Base-by-base conservation (phyloP, 1,284 basidiomycete species). In the Fomitopsis betulina region DNA sequence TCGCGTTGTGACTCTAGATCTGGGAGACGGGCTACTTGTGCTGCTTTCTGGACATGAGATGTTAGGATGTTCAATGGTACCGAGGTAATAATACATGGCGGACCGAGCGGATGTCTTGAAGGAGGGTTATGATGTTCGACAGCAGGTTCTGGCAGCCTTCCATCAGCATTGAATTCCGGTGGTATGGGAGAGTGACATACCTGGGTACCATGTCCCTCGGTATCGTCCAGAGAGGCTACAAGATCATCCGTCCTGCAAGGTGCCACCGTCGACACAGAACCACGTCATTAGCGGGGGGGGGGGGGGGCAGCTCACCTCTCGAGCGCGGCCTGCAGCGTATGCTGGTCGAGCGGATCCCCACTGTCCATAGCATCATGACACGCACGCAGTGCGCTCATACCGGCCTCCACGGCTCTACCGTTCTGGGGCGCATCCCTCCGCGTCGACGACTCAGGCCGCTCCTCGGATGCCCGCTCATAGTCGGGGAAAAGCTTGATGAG, bases 61-160 rank as follows among this genome's bases (percentile, higher is more conserved):
- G 13, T 32, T 45, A 43, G 15, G 55, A n/a, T 40, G 55, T 8
- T 15, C 8, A 2, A 37, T 37, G 8, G n/a, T 4, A n/a, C 9
- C 19, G 42, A 19, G 33, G 32, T n/a, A 19, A 10, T 6, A 19
- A 7, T n/a, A 5, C 37, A n/a, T 21, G 17, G 60, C 61, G 38
- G 10, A 62, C 61, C 38, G 58, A 19, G 13, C 52, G 49, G 13
- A 62, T 60, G 19, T 62, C 45, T 27, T 47, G 45, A 23, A 47
- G 45, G 45, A 47, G 23, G 5, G 45, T 21, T 23, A 27, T 47
- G 23, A 47, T 17, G 23, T 47, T 27, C 17, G 45, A 47, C 13
- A 47, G 13, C 21, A 47, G 25, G 23, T 27, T 47, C 45, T 47
- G 25, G 23, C 13, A 10, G 45, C 23, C 13, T 30, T 47, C 23